These are phyloP conservation scores for Cenchrus fungigraminus DNA, from an alignment of 176 grass and related monocot species.

Conservation along the genomic window DNA sequence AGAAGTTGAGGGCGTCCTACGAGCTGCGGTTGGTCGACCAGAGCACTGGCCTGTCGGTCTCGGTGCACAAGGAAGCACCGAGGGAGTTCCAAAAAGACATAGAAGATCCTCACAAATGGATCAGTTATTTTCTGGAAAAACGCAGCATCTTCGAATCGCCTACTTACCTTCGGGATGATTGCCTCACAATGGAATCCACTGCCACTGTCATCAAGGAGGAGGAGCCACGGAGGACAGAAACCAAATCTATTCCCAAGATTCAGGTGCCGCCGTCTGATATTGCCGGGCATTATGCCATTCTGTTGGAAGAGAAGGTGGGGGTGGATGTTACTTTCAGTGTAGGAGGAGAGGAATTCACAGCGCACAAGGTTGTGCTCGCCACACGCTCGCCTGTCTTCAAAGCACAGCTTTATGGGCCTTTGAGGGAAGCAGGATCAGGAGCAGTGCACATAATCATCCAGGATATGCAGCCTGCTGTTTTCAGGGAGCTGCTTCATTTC, in stretches of 20 bases:
- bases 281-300: not conserved
- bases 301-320: not conserved
- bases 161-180: not conserved
- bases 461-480: not conserved
- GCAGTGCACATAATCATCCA: not conserved
- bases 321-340: not conserved
- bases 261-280: not conserved
- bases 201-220: not conserved
- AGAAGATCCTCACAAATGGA: not conserved
- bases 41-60: not conserved
- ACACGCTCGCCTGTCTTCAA: not conserved
- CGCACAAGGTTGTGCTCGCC: not conserved
- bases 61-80: not conserved
- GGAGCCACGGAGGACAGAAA: not conserved
- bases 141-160: not conserved
- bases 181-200: not conserved
- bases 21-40: not conserved
- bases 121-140: not conserved
- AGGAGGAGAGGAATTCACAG: not conserved
- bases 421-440: not conserved
- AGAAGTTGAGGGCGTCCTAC: constrained; percentile 2
- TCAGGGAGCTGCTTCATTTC: not conserved
- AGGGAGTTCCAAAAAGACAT: not conserved
- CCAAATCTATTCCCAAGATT: not conserved
- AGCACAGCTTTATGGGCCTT: not conserved